phyloP scores from a whole-genome alignment of 176 grass and related monocot genomes.

The Cenchrus fungigraminus region DNA sequence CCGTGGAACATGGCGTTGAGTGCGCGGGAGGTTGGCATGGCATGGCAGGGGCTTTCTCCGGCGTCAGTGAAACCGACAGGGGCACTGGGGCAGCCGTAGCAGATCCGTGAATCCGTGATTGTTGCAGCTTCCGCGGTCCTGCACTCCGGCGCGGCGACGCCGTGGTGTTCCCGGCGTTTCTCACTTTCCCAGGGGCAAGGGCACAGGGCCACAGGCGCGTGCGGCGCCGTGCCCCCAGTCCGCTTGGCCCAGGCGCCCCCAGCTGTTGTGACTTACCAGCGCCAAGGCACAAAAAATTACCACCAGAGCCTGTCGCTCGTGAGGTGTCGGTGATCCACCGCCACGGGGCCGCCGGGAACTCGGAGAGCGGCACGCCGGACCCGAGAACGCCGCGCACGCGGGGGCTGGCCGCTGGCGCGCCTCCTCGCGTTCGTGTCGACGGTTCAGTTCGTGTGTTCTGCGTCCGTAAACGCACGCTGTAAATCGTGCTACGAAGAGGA shows the following conservation, averaged over 20 bases:
- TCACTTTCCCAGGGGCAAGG: background rate
- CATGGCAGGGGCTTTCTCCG: background rate
- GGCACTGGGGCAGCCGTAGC: background rate
- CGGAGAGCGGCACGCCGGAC: background rate
- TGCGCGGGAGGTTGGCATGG: background rate
- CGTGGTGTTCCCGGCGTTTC: slow-evolving; percentile 11
- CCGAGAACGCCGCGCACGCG: background rate
- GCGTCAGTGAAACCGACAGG: background rate
- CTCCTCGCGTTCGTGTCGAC: too few relatives aligned
- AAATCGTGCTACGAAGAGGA: too few relatives aligned
- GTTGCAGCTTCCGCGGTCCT: slow-evolving; percentile 18
- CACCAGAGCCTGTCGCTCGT: background rate
- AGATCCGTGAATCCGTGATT: slow-evolving; percentile 36
- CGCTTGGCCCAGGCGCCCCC: background rate
- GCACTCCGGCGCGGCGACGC: background rate
- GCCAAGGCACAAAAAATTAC: background rate
- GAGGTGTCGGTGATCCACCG: background rate
- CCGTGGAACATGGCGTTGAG: background rate
- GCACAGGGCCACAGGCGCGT: too few relatives aligned
- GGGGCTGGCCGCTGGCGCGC: too few relatives aligned
- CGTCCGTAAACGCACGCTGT: too few relatives aligned
- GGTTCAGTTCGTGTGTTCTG: too few relatives aligned
- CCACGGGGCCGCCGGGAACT: background rate
- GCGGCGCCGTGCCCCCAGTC: background rate
- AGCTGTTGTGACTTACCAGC: background rate